Conservation (phyloP, 2,329 filamentous ascomycete genomes). For the Sporothrix phasma region DNA sequence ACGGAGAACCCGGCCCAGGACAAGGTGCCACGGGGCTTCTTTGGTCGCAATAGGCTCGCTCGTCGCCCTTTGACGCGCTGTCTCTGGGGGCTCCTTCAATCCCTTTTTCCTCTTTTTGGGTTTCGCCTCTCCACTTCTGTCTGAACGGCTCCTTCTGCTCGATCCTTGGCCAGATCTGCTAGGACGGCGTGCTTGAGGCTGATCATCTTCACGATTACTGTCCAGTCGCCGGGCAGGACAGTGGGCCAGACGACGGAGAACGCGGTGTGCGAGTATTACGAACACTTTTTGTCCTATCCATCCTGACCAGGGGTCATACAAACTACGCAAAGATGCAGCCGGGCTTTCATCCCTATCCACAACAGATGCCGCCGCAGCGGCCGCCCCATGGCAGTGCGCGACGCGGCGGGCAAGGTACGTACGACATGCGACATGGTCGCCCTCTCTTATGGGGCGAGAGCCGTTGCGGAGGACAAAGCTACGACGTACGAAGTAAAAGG, state of each 20-base stretch:
- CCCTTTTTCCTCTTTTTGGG: background rate
- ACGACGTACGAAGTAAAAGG: background rate
- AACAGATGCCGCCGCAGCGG: constrained; percentile 40
- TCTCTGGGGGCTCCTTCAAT: background rate
- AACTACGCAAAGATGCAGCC: constrained; percentile 43
- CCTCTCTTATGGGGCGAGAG: background rate
- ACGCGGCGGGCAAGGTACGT: constrained; percentile 40
- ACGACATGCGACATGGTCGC: background rate
- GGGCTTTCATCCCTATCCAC: constrained; percentile 42
- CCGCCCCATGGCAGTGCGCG: constrained; percentile 37
- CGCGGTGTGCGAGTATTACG: background rate
- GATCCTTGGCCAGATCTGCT: background rate
- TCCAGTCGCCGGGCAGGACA: background rate
- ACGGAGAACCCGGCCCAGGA: background rate
- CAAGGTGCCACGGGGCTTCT: background rate
- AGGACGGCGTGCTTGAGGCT: background rate
- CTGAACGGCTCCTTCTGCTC: background rate
- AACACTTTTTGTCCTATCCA: background rate
- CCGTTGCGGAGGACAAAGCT: background rate
- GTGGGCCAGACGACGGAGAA: background rate
- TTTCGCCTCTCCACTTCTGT: constrained; percentile 9
- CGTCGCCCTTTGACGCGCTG: background rate
- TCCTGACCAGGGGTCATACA: background rate
- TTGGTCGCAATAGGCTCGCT: constrained; percentile 5
- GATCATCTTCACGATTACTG: background rate